These are phyloP conservation scores for Diplodia seriata DNA, from an alignment of 2,329 filamentous ascomycete genomes.

Conservation along the genomic window DNA sequence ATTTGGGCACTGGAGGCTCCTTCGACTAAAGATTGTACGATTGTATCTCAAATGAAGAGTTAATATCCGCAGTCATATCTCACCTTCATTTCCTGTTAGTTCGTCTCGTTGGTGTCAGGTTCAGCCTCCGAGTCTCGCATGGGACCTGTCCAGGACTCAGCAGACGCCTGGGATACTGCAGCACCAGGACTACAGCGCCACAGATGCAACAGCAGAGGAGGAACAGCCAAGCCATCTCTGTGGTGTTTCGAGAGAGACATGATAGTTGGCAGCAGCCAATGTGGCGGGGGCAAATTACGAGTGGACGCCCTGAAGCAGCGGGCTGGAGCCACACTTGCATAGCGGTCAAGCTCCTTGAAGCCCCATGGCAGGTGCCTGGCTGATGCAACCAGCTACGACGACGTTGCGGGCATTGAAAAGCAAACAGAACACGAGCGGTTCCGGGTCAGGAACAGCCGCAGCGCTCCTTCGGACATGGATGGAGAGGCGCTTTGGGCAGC, in stretches of 20 bases:
- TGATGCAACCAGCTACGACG: not conserved
- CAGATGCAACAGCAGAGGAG: not conserved
- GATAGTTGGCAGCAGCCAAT: not conserved
- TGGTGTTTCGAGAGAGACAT: not conserved
- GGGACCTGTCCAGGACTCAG: not conserved
- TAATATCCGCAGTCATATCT: not conserved
- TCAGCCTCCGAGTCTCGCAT: not conserved
- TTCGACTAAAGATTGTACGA: not conserved
- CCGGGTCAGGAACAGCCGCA: not conserved
- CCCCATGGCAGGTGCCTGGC: not conserved
- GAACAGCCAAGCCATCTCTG: not conserved
- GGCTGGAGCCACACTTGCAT: conserved; percentile 10
- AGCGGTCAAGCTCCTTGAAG: not conserved
- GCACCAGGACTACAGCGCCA: not conserved
- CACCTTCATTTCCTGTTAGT: conserved; percentile 6
- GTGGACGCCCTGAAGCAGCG: conserved; percentile 11
- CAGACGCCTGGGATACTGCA: not conserved
- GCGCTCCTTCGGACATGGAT: not conserved
- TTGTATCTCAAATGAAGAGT: not conserved
- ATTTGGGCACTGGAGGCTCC: not conserved
- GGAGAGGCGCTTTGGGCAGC: not conserved
- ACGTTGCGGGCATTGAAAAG: conserved; percentile 25
- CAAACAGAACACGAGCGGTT: not conserved
- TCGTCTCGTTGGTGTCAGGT: not conserved
- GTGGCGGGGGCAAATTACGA: conserved; percentile 12